A percentile compares a stretch with the other conserved stretches of the same genome.
These are phyloP conservation scores for Gentiana straminea DNA, from an alignment of 257 asterid species.

Conservation along the genomic window DNA sequence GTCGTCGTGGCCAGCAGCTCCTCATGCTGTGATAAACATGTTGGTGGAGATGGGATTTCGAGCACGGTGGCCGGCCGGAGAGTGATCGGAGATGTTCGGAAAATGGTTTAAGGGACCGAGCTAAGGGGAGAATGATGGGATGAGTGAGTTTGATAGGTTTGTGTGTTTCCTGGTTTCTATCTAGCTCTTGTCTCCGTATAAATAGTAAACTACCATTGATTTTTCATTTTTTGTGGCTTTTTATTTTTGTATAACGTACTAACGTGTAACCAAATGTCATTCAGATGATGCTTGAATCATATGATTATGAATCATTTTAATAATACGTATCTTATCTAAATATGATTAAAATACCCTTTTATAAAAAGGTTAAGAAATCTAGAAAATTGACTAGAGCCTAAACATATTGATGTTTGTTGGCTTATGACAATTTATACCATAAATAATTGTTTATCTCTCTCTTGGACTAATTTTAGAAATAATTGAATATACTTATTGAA, in stretches of 20 bases:
- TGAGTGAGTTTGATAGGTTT: conserved; percentile 31
- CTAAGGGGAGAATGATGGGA: conserved; percentile 24
- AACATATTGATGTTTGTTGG: too few species aligned
- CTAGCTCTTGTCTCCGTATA: conserved; percentile 38
- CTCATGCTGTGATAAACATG: conserved; percentile 37
- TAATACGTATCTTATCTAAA: too few species aligned
- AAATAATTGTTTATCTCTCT: too few species aligned
- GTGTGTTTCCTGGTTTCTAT: conserved; percentile 31
- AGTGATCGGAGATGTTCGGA: conserved; percentile 54
- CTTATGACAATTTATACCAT: too few species aligned
- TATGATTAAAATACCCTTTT: too few species aligned
- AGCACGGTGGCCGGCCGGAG: conserved; percentile 29
- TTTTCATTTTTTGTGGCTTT: conserved; percentile 15
- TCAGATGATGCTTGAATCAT: too few species aligned
- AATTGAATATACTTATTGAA: too few species aligned
- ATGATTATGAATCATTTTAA: too few species aligned
- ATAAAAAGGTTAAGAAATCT: too few species aligned
- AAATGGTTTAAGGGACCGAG: background rate
- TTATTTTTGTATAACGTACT: background rate
- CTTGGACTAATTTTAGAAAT: too few species aligned
- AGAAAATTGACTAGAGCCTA: too few species aligned
- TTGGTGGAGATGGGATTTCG: background rate
- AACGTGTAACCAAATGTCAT: too few species aligned
- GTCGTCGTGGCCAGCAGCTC: conserved; percentile 9
- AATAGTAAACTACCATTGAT: conserved; percentile 28